Evolutionary conservation across 768 basidiomycete species (phyloP).

Genomic region (Sarcodon aspratus): DNA sequence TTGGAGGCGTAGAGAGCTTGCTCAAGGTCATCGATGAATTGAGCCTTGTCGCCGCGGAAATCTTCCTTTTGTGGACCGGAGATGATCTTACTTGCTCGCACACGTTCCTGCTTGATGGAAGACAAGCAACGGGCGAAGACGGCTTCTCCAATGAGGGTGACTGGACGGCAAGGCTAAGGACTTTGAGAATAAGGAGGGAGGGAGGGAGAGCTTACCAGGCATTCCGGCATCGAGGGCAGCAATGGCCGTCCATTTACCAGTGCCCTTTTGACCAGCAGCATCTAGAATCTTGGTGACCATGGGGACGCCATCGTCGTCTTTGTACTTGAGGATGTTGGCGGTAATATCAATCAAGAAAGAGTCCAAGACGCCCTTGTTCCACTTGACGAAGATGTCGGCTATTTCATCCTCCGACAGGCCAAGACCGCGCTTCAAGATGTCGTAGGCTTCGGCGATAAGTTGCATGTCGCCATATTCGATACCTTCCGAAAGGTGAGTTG

Average conservation of each 20-base stretch:
- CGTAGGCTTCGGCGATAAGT: constrained; percentile 96
- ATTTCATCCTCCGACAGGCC: constrained; percentile 83
- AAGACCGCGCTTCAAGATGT: constrained; percentile 95
- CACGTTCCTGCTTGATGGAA: constrained; percentile 92
- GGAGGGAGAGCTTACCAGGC: constrained; percentile 41
- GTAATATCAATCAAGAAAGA: constrained; percentile 99
- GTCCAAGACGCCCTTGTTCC: constrained; percentile 99
- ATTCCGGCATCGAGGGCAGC: constrained; percentile 89
- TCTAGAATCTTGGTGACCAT: constrained; percentile 93
- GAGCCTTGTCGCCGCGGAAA: constrained; percentile 96
- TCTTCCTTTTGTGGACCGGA: constrained; percentile 84
- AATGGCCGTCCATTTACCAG: constrained; percentile 99
- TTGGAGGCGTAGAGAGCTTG: constrained; percentile 99
- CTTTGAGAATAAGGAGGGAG: constrained; percentile 2
- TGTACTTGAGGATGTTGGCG: constrained; percentile 91
- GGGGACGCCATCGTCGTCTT: constrained; percentile 89
- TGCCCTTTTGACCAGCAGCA: constrained; percentile 96
- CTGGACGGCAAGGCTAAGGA: constrained; percentile 26
- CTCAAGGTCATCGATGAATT: constrained; percentile 98
- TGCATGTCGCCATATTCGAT: constrained; percentile 99
- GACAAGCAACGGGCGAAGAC: constrained; percentile 98
- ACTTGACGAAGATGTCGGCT: constrained; percentile 83
- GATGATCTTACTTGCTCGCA: constrained; percentile 84
- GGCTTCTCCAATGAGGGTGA: constrained; percentile 98
- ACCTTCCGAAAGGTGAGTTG: constrained; percentile 34